These are phyloP conservation scores for Lentinula edodes DNA, from an alignment of 768 basidiomycete genomes.

Conservation along the genomic window DNA sequence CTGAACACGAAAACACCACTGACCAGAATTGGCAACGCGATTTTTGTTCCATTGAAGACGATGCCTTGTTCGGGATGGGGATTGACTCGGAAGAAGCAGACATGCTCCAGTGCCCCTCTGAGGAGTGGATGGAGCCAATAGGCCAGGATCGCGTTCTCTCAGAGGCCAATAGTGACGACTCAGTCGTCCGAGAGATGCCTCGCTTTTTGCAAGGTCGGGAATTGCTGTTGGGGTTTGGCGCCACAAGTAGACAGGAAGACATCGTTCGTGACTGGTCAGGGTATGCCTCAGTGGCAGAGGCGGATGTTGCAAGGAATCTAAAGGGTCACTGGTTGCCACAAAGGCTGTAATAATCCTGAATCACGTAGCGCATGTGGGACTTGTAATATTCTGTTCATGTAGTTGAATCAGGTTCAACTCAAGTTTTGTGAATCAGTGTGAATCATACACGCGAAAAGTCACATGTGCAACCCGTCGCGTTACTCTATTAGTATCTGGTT, in stretches of 20 bases:
- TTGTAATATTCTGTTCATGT: not conserved
- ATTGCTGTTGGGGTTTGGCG: constrained; percentile 36
- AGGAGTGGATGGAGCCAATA: not conserved
- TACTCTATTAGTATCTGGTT: not conserved
- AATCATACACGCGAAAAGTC: not conserved
- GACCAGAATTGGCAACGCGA: not conserved
- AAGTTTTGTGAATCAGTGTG: no score
- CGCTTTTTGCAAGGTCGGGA: constrained; percentile 50
- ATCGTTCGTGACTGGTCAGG: constrained; percentile 1
- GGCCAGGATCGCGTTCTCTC: not conserved
- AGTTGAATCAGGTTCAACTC: not conserved
- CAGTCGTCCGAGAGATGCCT: constrained; percentile 9
- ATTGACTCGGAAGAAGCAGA: not conserved
- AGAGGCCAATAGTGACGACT: constrained; percentile 3
- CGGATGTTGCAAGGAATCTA: constrained; percentile 53
- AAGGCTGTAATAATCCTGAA: constrained; percentile 29
- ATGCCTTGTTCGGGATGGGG: not conserved
- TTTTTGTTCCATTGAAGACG: not conserved
- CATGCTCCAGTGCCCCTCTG: not conserved
- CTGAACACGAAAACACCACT: not conserved
- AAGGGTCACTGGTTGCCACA: constrained; percentile 66
- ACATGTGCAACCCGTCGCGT: not conserved
- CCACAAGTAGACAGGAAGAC: constrained; percentile 5
- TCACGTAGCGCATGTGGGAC: not conserved
- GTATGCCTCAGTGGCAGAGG: constrained; percentile 45